Evolutionary conservation across 306 rosid species (phyloP), one percentile per base, ranked within the genome.

Genomic region (Canavalia gladiata): DNA sequence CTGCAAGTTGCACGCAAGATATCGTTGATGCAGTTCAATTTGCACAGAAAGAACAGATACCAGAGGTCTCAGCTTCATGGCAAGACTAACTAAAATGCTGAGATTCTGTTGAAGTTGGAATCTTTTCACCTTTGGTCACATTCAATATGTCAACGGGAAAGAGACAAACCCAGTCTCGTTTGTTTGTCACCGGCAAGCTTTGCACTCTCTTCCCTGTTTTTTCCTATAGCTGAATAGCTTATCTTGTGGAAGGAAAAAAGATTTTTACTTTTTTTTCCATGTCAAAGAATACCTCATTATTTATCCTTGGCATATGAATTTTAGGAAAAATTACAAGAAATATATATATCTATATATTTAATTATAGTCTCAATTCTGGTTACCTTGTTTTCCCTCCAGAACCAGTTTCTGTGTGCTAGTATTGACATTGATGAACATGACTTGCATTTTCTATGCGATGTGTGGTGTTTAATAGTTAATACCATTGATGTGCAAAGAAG

Each of bases 1-100:
- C 75, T 88, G 82, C 94, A 91, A 70, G 92, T 91, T 62, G 87
- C 90, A 6, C 90, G 72, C 11, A 95, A 91, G 84, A 72, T 77
- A 65, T 79, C 90, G 66, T 78, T 84, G 1, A 7, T 78, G 63
- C 88, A 51, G 62, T 79, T 79, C 64, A 81, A 86, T 55, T 75
- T 72, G 65, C 91, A 93, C 82, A 81, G 86, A 85, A 86, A 77
- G 55, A 91, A 87, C 86, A 89, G 99, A 85, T 90, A 87, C 70
- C 82, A 42, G 68, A 92, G 89, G 81, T 87, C 95, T 89, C 77
- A 71, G 83, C 85, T 69, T 86, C 67, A 43, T 74, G 72, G 50
- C 28, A 41, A 66, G 51, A 66, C 34, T 18, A 81, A 66, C 72
- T 76, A 83, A 83, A 82, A 71, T 65, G 28, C 81, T 49, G 46